phyloP scores from a whole-genome alignment of 768 basidiomycete genomes.

The Dacryopinax primogenitus region DNA sequence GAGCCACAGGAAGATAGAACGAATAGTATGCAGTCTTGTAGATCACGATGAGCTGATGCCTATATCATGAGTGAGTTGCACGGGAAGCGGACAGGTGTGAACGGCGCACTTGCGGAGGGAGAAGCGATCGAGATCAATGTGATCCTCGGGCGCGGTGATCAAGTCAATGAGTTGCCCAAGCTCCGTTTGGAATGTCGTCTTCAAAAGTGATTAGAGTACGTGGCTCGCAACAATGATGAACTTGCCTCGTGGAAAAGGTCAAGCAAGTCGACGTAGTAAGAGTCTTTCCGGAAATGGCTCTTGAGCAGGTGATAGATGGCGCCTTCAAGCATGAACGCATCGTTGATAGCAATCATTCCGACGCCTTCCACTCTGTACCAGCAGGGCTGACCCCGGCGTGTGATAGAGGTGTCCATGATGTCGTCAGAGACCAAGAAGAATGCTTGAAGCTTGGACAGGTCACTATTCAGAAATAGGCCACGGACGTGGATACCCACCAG shows the following conservation, averaged over 20 bases:
- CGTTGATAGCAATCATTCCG: slow-evolving; percentile 85
- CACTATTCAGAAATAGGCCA: neutral
- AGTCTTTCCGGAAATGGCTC: slow-evolving; percentile 63
- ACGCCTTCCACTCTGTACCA: slow-evolving; percentile 69
- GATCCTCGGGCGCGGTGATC: slow-evolving; percentile 85
- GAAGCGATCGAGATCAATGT: slow-evolving; percentile 77
- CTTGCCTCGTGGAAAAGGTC: slow-evolving; percentile 81
- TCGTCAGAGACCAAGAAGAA: slow-evolving; percentile 96
- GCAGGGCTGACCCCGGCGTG: slow-evolving; percentile 87
- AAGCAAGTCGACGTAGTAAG: slow-evolving; percentile 77
- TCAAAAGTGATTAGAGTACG: slow-evolving; percentile 1
- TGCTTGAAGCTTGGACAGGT: slow-evolving; percentile 63
- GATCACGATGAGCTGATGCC: slow-evolving; percentile 82
- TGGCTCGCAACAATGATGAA: slow-evolving; percentile 9
- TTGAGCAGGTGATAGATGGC: slow-evolving; percentile 87
- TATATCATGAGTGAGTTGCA: slow-evolving; percentile 23
- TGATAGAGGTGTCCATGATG: slow-evolving; percentile 92
- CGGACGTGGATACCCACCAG: slow-evolving; percentile 46
- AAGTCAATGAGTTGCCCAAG: slow-evolving; percentile 93
- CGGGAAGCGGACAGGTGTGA: neutral
- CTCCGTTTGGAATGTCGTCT: slow-evolving; percentile 77
- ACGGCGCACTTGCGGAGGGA: slow-evolving; percentile 59
- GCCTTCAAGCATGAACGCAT: slow-evolving; percentile 88
- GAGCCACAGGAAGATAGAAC: slow-evolving; percentile 95
- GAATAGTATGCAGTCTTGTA: slow-evolving; percentile 98